Conservation (phyloP, 2,329 filamentous ascomycete species). For the Beauveria sp. region DNA sequence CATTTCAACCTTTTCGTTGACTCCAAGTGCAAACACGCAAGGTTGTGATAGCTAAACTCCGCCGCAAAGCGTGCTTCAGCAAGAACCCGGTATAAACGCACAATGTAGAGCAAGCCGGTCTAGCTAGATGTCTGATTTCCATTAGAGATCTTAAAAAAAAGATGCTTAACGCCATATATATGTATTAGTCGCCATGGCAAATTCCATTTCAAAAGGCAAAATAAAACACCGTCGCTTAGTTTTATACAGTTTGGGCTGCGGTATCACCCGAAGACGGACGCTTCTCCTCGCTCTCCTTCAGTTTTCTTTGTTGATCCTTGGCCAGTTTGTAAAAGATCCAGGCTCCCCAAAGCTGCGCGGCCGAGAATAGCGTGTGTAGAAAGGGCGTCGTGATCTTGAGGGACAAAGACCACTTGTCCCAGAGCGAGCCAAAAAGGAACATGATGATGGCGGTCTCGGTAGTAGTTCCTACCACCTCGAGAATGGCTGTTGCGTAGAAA, state of each 20-base stretch:
- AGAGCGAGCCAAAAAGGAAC: slow-evolving; percentile 10
- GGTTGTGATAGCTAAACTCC: too few relatives aligned
- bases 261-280: slow-evolving; percentile 3
- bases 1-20: too few relatives aligned
- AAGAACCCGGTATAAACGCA: too few relatives aligned
- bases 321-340: slow-evolving; percentile 13
- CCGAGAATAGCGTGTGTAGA: slow-evolving; percentile 9
- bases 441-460: slow-evolving; percentile 11
- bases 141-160: neutral
- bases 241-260: neutral
- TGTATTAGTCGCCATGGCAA: neutral
- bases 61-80: too few relatives aligned
- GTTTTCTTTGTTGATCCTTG: slow-evolving; percentile 1
- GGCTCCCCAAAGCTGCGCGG: slow-evolving; percentile 10
- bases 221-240: neutral
- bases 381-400: slow-evolving; percentile 9
- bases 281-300: slow-evolving; percentile 4
- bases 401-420: slow-evolving; percentile 11
- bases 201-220: neutral
- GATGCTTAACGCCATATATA: slow-evolving; percentile 2
- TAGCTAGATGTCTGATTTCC: neutral
- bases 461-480: slow-evolving; percentile 7
- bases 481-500: slow-evolving; percentile 6
- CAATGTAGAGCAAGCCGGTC: too few relatives aligned
- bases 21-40: too few relatives aligned